phyloP scores from a whole-genome alignment of 1,284 basidiomycete species.

The Pseudozyma tsukubaensis region DNA sequence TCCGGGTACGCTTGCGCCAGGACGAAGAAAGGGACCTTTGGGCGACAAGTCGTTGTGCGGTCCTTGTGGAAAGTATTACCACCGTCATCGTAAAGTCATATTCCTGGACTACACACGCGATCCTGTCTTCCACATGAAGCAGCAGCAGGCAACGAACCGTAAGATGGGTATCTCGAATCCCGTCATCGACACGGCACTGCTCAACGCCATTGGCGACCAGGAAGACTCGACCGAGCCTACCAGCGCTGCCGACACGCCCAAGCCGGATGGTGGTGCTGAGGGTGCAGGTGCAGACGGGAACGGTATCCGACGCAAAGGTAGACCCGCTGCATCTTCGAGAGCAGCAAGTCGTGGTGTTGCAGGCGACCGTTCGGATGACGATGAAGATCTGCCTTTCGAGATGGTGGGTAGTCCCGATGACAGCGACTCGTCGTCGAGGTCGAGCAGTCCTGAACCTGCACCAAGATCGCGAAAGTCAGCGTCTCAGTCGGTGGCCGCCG shows the following conservation, averaged over 20 bases:
- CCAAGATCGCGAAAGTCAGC: slow-evolving; percentile 39
- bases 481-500: slow-evolving; percentile 72
- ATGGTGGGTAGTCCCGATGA: slow-evolving; percentile 63
- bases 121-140: slow-evolving; percentile 54
- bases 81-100: slow-evolving; percentile 62
- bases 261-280: slow-evolving; percentile 21
- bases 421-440: slow-evolving; percentile 47
- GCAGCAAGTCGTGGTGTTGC: slow-evolving; percentile 20
- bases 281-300: slow-evolving; percentile 10
- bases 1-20: slow-evolving; percentile 58
- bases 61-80: slow-evolving; percentile 79
- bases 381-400: slow-evolving; percentile 60
- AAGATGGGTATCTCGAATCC: slow-evolving; percentile 46
- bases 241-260: slow-evolving; percentile 51
- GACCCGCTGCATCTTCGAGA: slow-evolving; percentile 25
- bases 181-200: slow-evolving; percentile 40
- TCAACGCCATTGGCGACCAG: slow-evolving; percentile 40
- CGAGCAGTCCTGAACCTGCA: slow-evolving; percentile 42
- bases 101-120: slow-evolving; percentile 63
- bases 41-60: slow-evolving; percentile 92
- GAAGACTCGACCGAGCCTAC: slow-evolving; percentile 47
- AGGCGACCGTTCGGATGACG: slow-evolving; percentile 37
- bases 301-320: slow-evolving; percentile 20
- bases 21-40: slow-evolving; percentile 78
- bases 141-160: slow-evolving; percentile 45